These are phyloP conservation scores for Takakia lepidozioides DNA, from an alignment of 225 moss, liverwort and hornwort genomes.

Conservation along the genomic window DNA sequence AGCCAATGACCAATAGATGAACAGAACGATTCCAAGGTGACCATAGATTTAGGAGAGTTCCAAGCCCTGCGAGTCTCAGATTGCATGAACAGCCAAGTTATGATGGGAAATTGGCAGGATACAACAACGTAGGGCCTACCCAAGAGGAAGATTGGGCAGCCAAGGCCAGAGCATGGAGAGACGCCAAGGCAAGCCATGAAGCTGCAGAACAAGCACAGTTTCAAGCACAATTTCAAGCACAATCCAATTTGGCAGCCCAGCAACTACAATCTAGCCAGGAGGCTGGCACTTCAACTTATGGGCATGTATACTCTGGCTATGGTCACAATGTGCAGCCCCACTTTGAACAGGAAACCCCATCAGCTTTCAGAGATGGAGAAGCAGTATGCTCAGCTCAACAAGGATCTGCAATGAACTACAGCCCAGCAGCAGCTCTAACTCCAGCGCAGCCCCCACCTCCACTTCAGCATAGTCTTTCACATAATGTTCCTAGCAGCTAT, in stretches of 20 bases:
- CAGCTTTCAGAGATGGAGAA: conserved; percentile 22
- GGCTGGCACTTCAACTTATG: conserved; percentile 34
- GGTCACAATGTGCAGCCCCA: conserved; percentile 35
- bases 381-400: conserved; percentile 25
- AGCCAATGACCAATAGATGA: too few relatives aligned
- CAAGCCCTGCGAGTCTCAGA: too few relatives aligned
- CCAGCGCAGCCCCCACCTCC: conserved; percentile 12
- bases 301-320: conserved; percentile 32
- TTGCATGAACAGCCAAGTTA: too few relatives aligned
- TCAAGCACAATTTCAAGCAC: conserved; percentile 39
- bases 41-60: too few relatives aligned
- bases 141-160: conserved; percentile 97
- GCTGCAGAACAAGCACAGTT: conserved; percentile 52
- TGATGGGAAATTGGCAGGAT: too few relatives aligned
- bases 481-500: conserved; percentile 58
- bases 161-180: too few relatives aligned
- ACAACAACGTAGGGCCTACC: conserved; percentile 32
- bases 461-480: conserved; percentile 28
- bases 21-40: too few relatives aligned
- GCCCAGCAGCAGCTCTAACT: conserved; percentile 22
- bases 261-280: conserved; percentile 56
- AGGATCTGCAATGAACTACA: conserved; percentile 53
- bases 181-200: conserved; percentile 95
- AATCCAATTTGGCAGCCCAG: conserved; percentile 35
- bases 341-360: conserved; percentile 23